Base-by-base conservation (phyloP, 352 stramenopile species). In the Phytophthora sp. region DNA sequence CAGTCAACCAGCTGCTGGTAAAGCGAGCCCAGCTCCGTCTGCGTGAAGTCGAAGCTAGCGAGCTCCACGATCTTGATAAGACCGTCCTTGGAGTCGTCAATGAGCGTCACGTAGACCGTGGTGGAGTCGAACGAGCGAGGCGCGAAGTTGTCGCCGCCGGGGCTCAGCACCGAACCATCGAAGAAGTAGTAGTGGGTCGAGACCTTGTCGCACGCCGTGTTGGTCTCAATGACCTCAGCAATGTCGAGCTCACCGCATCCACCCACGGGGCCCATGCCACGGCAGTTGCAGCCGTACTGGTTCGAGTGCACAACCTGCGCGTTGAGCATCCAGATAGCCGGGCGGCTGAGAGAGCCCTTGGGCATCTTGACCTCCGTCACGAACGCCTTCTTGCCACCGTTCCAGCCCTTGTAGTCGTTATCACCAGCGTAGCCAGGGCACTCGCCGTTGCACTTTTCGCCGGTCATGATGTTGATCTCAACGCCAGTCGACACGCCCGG, bases 261-360 rank as follows among this genome's bases (percentile, higher is more conserved):
- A 24, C 79, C 82, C 4, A 66, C 64, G 1, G 71, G 18, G 24
- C 77, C 79, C 31, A 82, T 74, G 52, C 77, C 77, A 57, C 82
- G 82, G 63, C 82, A 91, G 52, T 88, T 91, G 75, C 82, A 89
- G 28, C 54, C 72, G 52, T 87, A 89, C 68, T 89, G 79, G 58
- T 74, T 74, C 15, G 63, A 66, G 55, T 86, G 69, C 54, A 89
- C 20, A 0, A 78, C 66, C 35, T 86, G 77, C 15, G 77, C 67
- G 49, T 89, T 89, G 15, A 88, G 72, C 54, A 90, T 82, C 81
- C 81, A 90, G 5, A 88, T 74, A 0, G 77, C 74, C 0, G 81
- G 79, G 18, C 72, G 64, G 51, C 90, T 72, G 11, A 70, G 72
- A 0, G 4, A 24, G 9, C 70, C 74, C 20, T 66, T 20, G 10